Base-by-base conservation (phyloP, 352 stramenopile genomes). In the Phytophthora foliorum region DNA sequence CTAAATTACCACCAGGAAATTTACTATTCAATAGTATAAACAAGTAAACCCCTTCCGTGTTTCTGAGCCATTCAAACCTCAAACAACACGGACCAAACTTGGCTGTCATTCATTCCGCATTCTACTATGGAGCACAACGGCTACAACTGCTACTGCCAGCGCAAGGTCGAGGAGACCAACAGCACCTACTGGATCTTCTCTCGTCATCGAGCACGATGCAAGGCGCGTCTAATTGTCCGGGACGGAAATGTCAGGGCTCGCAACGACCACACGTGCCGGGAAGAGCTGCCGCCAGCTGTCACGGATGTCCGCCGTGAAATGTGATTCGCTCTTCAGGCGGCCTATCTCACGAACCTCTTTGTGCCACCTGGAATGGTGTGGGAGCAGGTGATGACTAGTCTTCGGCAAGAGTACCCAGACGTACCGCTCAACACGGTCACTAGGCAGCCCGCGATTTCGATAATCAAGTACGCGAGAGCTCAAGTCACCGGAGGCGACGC, bases 121-220 rank as follows among this genome's bases (percentile, higher is more conserved):
- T 42, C 36, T 42, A 10, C 24, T 39, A 65, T 65, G 32, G 45
- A 57, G 57, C 45, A 64, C 57, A 50, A 50, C 22, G 31, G 45
- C 8, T 54, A 64, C 32, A 64, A 54, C 5, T 54, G 31, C 42
- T 62, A 62, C 39, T 38, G 44, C 24, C 21, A 63, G 42, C 44
- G 27, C 41, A 55, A 64, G 34, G 31, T 56, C 6, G 21, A 54
- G 21, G 44, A 55, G 31, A 31, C 57, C 32, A 48, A 32, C 31
- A 50, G 2, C 41, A 8, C 22, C 21, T 56, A 64, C 22, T 64
- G 44, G 57, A 11, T 64, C 32, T 38, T 21, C n/a, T 2, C 34
- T 17, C 44, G 32, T 13, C 8, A 27, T n/a, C 44, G 32, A 19
- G 44, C 6, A 14, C 31, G 32, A 13, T 56, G 32, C 16, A 64